Conservation (phyloP, 768 basidiomycete genomes). For the Pulveroboletus sp. region DNA sequence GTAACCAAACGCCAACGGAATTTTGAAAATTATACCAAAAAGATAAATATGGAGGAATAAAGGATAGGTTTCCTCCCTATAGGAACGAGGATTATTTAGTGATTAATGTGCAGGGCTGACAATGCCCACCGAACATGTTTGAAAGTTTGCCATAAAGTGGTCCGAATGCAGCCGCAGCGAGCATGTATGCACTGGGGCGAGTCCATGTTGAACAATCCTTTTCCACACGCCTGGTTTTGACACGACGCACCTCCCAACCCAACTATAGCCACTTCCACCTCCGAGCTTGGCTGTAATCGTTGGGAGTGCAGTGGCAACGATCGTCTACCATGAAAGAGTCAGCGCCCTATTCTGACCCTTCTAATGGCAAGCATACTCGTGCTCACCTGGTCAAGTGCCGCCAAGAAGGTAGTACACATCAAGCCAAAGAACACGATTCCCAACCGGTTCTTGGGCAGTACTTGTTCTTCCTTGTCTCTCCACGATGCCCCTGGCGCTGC, state of each 20-base stretch:
- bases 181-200: constrained; percentile 59
- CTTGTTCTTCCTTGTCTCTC: constrained; percentile 51
- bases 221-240: background rate
- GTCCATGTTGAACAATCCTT: background rate
- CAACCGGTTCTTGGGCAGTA: constrained; percentile 38
- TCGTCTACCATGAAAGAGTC: constrained; percentile 49
- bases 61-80: constrained; percentile 67
- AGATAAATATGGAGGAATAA: constrained; percentile 59
- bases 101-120: constrained; percentile 15
- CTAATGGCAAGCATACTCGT: too few species aligned
- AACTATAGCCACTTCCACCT: constrained; percentile 61
- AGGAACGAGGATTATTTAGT: constrained; percentile 11
- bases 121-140: constrained; percentile 42
- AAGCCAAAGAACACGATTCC: constrained; percentile 27
- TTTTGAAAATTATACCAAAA: constrained; percentile 48
- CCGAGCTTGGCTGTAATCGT: constrained; percentile 66
- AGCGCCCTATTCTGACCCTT: too few species aligned
- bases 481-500: constrained; percentile 48
- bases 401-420: constrained; percentile 32
- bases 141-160: constrained; percentile 80
- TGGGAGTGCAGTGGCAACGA: constrained; percentile 72
- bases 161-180: constrained; percentile 60
- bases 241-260: constrained; percentile 60
- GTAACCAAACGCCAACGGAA: background rate
- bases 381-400: constrained; percentile 58